These are phyloP conservation scores for Secale cereale DNA, from an alignment of 176 grass and related monocot species.

Conservation along the genomic window DNA sequence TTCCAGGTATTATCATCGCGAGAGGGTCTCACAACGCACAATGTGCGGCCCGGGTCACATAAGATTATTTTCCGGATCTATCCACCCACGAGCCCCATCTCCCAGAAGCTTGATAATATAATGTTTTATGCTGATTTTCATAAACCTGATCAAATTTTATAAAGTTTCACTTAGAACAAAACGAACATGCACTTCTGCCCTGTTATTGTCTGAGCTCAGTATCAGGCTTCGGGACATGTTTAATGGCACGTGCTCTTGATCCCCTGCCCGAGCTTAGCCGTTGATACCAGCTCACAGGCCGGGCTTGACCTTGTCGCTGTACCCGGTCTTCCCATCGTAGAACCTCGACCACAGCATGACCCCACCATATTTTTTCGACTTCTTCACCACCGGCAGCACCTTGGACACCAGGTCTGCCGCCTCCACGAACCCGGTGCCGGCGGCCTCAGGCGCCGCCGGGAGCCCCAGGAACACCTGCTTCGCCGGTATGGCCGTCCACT, in stretches of 20 bases:
- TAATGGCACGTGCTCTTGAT: neutral
- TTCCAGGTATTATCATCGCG: too few relatives aligned
- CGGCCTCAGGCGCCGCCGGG: conserved; percentile 54
- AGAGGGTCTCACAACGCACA: too few relatives aligned
- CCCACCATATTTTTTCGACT: conserved; percentile 52
- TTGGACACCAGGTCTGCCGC: conserved; percentile 32
- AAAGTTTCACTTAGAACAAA: neutral
- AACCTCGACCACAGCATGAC: conserved; percentile 78
- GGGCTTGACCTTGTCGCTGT: conserved; percentile 48
- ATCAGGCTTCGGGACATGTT: neutral
- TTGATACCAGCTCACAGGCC: conserved; percentile 7
- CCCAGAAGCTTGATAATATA: neutral
- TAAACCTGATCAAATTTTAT: neutral
- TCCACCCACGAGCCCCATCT: neutral
- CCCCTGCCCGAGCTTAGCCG: neutral
- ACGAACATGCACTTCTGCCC: neutral
- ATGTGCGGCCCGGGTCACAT: too few relatives aligned
- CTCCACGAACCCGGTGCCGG: conserved; percentile 60
- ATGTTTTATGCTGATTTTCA: neutral
- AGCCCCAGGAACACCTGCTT: conserved; percentile 50
- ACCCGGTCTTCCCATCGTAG: conserved; percentile 56
- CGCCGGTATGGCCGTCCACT: conserved; percentile 41
- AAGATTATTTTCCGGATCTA: too few relatives aligned
- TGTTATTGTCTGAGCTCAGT: neutral
- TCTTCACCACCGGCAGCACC: conserved; percentile 53